Conservation (phyloP, 306 rosid genomes). For the Quercus bicolor region DNA sequence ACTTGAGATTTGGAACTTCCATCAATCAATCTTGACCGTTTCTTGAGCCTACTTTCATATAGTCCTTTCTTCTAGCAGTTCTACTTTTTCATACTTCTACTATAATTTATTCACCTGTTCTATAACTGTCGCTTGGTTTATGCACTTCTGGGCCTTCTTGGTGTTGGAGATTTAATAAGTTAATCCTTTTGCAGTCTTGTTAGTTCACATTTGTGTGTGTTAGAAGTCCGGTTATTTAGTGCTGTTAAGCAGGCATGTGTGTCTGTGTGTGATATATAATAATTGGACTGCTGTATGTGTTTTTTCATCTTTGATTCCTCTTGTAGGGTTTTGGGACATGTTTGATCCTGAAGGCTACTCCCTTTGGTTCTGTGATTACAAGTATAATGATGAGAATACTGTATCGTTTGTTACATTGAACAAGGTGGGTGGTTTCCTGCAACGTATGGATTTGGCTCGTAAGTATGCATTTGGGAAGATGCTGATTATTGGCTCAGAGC, state of each 20-base stretch:
- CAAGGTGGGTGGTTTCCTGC: constrained; percentile 89
- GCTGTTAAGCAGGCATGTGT: background rate
- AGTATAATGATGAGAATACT: constrained; percentile 80
- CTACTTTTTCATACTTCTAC: too few relatives aligned
- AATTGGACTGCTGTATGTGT: background rate
- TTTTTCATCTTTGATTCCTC: background rate
- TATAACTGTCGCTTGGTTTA: too few relatives aligned
- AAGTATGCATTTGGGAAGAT: constrained; percentile 92
- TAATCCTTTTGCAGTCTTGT: background rate
- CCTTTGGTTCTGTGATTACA: constrained; percentile 92
- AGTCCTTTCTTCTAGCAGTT: too few relatives aligned
- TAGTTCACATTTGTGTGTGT: too few relatives aligned
- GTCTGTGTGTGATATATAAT: background rate
- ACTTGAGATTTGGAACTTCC: too few relatives aligned
- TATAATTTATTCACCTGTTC: too few relatives aligned
- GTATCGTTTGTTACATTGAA: constrained; percentile 85
- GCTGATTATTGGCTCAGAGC: constrained; percentile 70
- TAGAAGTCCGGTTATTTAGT: too few relatives aligned
- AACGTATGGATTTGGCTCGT: constrained; percentile 90
- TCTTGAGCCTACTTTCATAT: too few relatives aligned
- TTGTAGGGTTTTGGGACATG: constrained; percentile 93
- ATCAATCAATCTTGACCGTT: too few relatives aligned
- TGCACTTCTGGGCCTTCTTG: too few relatives aligned
- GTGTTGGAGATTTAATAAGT: too few relatives aligned
- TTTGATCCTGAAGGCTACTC: constrained; percentile 93